Evolutionary conservation across 768 basidiomycete species (phyloP), one percentile per base, ranked within the genome.

Genomic region (Mycena belliarum): DNA sequence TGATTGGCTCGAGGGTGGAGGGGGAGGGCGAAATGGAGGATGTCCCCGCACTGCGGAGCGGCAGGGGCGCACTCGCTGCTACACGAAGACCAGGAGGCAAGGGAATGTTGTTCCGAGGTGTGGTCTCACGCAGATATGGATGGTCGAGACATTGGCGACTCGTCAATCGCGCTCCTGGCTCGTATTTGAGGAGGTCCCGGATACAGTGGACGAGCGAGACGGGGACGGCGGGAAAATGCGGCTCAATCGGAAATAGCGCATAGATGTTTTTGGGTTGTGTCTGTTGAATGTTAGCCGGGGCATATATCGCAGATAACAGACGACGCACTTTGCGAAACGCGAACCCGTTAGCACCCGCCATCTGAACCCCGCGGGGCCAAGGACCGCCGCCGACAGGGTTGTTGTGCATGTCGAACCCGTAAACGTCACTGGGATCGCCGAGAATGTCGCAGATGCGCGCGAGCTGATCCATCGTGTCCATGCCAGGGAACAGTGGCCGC

Each of bases 401-500:
- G 12, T 88, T 86, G 57, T 87, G 79, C 28, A 76, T 72, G 69
- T 97, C 94, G 4, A 79, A 57, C 28, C 93, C 93, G 72, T 98
- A 94, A 38, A 89, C 88, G 57, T 87, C 81, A 48, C 81, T 81
- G 25, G 96, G 96, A 72, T 98, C 93, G 21, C 97, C 97, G 33
- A 98, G 81, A n/a, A 95, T 78, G 60, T 96, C 91, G 64, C 90
- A 93, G 58, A 98, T 97, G 69, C 87, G 80, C 59, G 81, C 86
- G 33, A 98, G 86, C 75, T 99, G 97, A 76, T 98, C 96, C 50
- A 91, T 78, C 70, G 97, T 95, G 69, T 88, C 88, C 50, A 87
- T 85, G 20, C 97, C 97, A 26, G 97, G 97, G 71, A 99, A 99
- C 41, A 99, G 76, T 7, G 97, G 96, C 60, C 91, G 88, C 57